Base-by-base conservation (phyloP, 2,329 filamentous ascomycete species). In the Intubia oerlemansii region DNA sequence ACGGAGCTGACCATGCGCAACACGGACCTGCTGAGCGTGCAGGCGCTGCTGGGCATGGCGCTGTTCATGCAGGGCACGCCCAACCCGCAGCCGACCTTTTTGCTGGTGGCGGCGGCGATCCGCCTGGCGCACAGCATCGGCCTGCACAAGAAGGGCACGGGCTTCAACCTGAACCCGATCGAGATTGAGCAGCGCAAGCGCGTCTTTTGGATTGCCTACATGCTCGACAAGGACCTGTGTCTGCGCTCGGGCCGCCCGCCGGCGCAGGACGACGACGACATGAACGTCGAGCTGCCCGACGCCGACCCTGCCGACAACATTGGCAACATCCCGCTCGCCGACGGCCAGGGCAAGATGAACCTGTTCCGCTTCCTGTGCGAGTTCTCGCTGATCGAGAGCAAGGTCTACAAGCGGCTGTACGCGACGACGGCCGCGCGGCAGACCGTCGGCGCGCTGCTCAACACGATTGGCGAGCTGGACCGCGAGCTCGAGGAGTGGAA, bases 51-150 rank as follows among this genome's bases (percentile, higher is more conserved):
- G 16, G 88, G 84, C 34, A 92, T 95, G 75, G 73, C 82, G 3
- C 58, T 93, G 11, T 98, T 95, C 53, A 64, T 98, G 51, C 81
- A 93, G 47, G 88, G 88, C 36, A 95, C 88, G 1, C 85, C 88
- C 0, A 98, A 95, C 42, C 88, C 85, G 1, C 88, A 98, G 41
- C 85, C 88, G 2, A 78, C 80, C 3, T 93, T 90, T 46, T 74
- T 92, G 42, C 63, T 95, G 28, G 74, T 95, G 17, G 79, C 85
- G 5, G 79, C 84, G 10, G 88, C 88, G 4, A 85, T 95, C 38
- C 66, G 88, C 29, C 59, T 92, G 13, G 77, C 85, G 2, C 85
- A 95, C 47, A 92, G 76, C 43, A 93, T 98, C 42, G 88, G 88
- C 13, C 61, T 98, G 20, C 88, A 98, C 52, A 93, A 93, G 51